These are phyloP conservation scores for Penicillium sp. DNA, from an alignment of 2,329 filamentous ascomycete genomes.

Conservation along the genomic window DNA sequence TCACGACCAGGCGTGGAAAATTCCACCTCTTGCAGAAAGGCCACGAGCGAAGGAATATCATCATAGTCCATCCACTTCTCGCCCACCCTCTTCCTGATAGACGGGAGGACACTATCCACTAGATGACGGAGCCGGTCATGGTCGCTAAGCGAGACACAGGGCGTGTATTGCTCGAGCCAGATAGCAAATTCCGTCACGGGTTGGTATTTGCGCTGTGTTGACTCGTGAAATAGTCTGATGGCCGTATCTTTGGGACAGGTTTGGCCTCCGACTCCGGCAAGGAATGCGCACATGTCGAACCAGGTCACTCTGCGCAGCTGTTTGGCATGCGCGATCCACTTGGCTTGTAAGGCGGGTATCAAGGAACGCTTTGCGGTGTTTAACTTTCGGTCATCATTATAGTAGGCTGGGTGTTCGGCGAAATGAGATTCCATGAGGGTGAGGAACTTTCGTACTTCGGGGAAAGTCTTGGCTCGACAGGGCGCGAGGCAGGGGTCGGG, in stretches of 20 bases:
- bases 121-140: neutral
- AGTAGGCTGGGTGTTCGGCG: neutral
- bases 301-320: neutral
- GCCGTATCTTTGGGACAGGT: no score
- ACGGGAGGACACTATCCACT: neutral
- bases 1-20: no score
- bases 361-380: neutral
- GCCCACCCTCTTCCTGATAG: no score
- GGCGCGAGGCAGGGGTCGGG: neutral
- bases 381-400: neutral
- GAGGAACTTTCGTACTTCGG: neutral
- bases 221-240: neutral
- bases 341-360: neutral
- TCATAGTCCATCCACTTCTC: no score
- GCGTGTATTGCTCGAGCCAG: neutral
- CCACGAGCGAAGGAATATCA: no score
- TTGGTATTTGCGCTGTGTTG: no score
- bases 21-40: no score
- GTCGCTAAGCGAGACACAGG: neutral
- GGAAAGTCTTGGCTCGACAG: neutral
- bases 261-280: neutral
- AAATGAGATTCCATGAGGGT: neutral
- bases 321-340: neutral
- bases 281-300: neutral
- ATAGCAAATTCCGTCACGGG: neutral